Base-by-base conservation (phyloP, 225 moss, liverwort and hornwort genomes). In the Lunularia cruciata region DNA sequence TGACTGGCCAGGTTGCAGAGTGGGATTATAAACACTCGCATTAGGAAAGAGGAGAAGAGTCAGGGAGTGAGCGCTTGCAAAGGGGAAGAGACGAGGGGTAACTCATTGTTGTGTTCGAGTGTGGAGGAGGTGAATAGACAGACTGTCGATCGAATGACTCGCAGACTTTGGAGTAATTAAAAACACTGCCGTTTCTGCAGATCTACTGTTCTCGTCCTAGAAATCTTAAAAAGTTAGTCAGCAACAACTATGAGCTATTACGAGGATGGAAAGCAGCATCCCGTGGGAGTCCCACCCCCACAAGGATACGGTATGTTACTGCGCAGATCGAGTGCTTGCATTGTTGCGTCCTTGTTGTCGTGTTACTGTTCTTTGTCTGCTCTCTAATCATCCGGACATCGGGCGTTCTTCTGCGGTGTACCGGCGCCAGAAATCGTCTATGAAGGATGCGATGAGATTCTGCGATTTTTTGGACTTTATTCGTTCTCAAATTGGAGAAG, bases 231-330 rank as follows among this genome's bases (percentile, higher is more conserved):
- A 40, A 46, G 46, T 25, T 25, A 10, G 5, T 10, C 19, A 19
- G 35, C 56, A 6, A 53, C 35, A 76, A 54, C 59, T 59, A 82
- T 82, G 82, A 75, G 72, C 53, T 72, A 75, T 56, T 75, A 82
- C 75, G 54, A 63, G 30, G 67, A 75, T 34, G 78, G 78, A 57
- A 82, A 78, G 62, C 56, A 47, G 49, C 73, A 52, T 26, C 77
- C 81, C 10, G 82, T 82, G 0, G 82, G 82, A 57, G 82, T 78
- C 28, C 82, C 82, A 11, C 82, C 82, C 18, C 63, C 67, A 28
- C 82, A 82, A 72, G 82, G 82, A 23, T 82, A 82, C 37, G 82
- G 82, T 47, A 73, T 32, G 51, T 12, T 13, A n/a, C 15, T 63
- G 37, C 40, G n/a, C n/a, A n/a, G n/a, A n/a, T n/a, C n/a, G n/a